phyloP scores from a whole-genome alignment of 169 alveolate genomes.

The Ichthyophthirius multifiliis region DNA sequence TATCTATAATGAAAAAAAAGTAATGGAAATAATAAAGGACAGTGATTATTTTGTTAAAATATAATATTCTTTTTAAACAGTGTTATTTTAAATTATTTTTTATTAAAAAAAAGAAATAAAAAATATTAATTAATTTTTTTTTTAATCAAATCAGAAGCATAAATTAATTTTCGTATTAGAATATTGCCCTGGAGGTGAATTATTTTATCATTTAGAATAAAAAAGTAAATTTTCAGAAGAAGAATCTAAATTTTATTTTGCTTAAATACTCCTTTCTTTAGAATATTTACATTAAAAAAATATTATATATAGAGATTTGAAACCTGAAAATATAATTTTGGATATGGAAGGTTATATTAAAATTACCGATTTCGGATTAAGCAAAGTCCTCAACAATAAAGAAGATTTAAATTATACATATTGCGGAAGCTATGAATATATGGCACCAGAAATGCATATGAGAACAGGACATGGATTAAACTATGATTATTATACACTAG shows the following conservation, averaged over 20 bases:
- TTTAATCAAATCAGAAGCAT: slow-evolving; percentile 23
- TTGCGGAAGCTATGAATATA: slow-evolving; percentile 81
- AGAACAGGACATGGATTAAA: slow-evolving; percentile 57
- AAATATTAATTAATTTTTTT: background rate
- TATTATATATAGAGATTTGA: slow-evolving; percentile 77
- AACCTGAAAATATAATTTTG: slow-evolving; percentile 81
- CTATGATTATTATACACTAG: slow-evolving; percentile 78
- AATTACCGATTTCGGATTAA: slow-evolving; percentile 82
- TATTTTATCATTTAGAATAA: slow-evolving; percentile 63
- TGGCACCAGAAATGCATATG: slow-evolving; percentile 80
- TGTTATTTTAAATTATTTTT: background rate
- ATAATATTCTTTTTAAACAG: slow-evolving; percentile 72
- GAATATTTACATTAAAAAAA: slow-evolving; percentile 72
- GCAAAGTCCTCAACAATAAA: slow-evolving; percentile 49
- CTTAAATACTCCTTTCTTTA: slow-evolving; percentile 71
- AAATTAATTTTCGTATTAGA: slow-evolving; percentile 67
- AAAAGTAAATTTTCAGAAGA: slow-evolving; percentile 47
- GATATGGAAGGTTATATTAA: slow-evolving; percentile 76
- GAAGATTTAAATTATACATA: slow-evolving; percentile 52
- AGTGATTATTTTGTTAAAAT: slow-evolving; percentile 65
- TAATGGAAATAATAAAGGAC: slow-evolving; percentile 51
- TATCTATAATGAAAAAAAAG: slow-evolving; percentile 56
- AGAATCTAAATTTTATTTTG: slow-evolving; percentile 69
- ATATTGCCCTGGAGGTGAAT: slow-evolving; percentile 80
- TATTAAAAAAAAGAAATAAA: background rate